Evolutionary conservation across 805 yeast species (phyloP).

Genomic region (Ogataea nonfermentans): DNA sequence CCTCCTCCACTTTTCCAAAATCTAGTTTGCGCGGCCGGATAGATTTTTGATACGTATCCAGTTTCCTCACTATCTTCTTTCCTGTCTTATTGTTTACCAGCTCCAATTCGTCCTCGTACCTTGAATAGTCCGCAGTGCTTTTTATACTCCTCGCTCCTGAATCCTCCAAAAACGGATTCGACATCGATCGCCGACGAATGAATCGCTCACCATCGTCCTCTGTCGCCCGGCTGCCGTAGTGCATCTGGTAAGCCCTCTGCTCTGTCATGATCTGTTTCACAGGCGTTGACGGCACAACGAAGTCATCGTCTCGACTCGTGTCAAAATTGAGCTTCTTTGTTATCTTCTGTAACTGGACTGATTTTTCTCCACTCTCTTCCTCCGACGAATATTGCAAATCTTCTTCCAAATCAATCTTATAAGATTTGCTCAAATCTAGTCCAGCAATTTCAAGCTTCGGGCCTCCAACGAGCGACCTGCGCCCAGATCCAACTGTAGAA

Average conservation of each 20-base stretch:
- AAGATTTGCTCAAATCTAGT: conserved; percentile 23
- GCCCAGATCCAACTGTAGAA: conserved; percentile 33
- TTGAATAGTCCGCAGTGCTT: conserved; percentile 12
- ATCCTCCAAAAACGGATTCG: conserved; percentile 33
- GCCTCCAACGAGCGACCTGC: conserved; percentile 12
- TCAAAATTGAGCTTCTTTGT: conserved; percentile 24
- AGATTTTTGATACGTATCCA: conserved; percentile 33
- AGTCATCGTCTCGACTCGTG: background rate
- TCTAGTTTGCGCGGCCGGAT: conserved; percentile 40
- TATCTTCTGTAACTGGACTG: conserved; percentile 15
- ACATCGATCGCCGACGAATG: conserved; percentile 15
- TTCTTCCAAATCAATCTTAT: conserved; percentile 24
- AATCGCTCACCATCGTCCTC: conserved; percentile 22
- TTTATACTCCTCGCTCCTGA: background rate
- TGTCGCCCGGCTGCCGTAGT: conserved; percentile 21
- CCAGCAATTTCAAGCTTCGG: conserved; percentile 9
- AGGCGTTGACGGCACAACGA: conserved; percentile 36
- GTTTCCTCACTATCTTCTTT: conserved; percentile 30
- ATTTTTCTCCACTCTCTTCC: conserved; percentile 18
- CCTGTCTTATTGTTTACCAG: conserved; percentile 43
- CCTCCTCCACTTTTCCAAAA: conserved; percentile 20
- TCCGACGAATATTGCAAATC: conserved; percentile 23
- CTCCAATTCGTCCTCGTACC: conserved; percentile 40
- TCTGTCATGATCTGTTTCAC: conserved; percentile 35
- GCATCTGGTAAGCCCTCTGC: conserved; percentile 30